phyloP scores from a whole-genome alignment of 495 filamentous ascomycete genomes.

The Penicillium herquei region DNA sequence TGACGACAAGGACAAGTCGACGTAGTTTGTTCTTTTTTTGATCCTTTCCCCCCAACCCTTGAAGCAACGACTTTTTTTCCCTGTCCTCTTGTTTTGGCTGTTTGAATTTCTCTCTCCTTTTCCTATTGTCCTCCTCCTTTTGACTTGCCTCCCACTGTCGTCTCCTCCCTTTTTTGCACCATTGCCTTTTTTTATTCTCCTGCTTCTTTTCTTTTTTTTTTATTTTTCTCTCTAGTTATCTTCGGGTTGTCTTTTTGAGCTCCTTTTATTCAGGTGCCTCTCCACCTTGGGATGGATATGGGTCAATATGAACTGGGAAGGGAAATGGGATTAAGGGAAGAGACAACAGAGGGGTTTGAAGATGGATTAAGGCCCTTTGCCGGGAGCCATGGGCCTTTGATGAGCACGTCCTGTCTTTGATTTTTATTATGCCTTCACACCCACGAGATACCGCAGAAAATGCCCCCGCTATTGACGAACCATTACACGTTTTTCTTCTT shows the following conservation, averaged over 20 bases:
- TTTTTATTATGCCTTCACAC: slow-evolving; percentile 29
- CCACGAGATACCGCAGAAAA: slow-evolving; percentile 36
- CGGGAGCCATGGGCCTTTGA: slow-evolving; percentile 21
- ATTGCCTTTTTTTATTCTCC: slow-evolving; percentile 10
- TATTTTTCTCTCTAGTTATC: slow-evolving; percentile 13
- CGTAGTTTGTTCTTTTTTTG: slow-evolving; percentile 16
- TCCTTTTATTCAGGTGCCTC: slow-evolving; percentile 1
- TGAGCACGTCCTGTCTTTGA: slow-evolving; percentile 20
- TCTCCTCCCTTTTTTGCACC: slow-evolving; percentile 20
- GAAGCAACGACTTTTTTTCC: not conserved
- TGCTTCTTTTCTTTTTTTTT: slow-evolving; percentile 11
- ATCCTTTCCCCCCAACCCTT: slow-evolving; percentile 16
- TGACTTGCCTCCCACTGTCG: slow-evolving; percentile 1
- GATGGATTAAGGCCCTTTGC: slow-evolving; percentile 13
- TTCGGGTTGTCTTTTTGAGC: slow-evolving; percentile 6
- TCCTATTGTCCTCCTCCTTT: not conserved
- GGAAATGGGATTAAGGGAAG: slow-evolving; percentile 8
- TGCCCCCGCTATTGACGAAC: slow-evolving; percentile 33
- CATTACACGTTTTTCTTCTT: slow-evolving; percentile 14
- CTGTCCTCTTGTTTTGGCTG: slow-evolving; percentile 17
- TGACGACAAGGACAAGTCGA: slow-evolving; percentile 37
- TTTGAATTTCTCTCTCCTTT: slow-evolving; percentile 3
- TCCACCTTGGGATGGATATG: slow-evolving; percentile 4
- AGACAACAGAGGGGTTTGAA: slow-evolving; percentile 3
- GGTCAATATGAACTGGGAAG: slow-evolving; percentile 3